Base-by-base conservation (phyloP, 2,329 filamentous ascomycete genomes). In the Botrytis fragariae region DNA sequence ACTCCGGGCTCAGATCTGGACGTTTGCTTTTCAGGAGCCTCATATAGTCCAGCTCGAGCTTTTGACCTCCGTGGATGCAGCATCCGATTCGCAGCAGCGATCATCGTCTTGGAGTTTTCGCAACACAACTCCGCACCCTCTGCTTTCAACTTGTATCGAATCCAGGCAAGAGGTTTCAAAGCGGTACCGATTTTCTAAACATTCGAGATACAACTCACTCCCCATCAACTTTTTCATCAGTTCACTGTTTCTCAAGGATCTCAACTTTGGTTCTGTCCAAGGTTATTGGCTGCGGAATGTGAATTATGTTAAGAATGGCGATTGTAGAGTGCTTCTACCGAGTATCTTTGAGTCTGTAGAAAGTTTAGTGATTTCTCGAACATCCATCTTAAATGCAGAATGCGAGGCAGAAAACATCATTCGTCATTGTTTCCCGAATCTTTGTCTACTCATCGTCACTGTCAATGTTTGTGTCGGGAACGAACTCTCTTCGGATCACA, bases 321-420 rank as follows among this genome's bases (percentile, higher is more conserved):
- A 39, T 25, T n/a, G 54, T 22, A n/a, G 5, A 7, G 32, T 57
- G n/a, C 35, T n/a, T 54, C n/a, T 68, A 29, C 35, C 39, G 65
- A 29, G 35, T 5, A 68, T 42, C 20, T 68, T 68, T 32, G 65
- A 57, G 35, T 16, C 48, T n/a, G 65, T 68, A 32, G 48, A 57
- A 68, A 68, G 48, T 57, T 68, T 68, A 16, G 45, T 57, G 44
- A 57, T 68, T 54, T 57, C 64, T 57, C 64, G 48, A 54, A n/a
- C 51, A 68, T 68, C 64, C 20, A 54, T 68, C 54, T 29, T 57
- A 1, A n/a, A 18, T 32, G 65, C 48, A 29, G 35, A 57, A 39
- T 68, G 65, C 48, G 65, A 57, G 39, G 65, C 48, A 29, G 45
- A 68, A 68, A 68, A 42, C 18, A 57, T 68, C 25, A 42, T 68